phyloP scores from a whole-genome alignment of 192 early-diverging fungal species.

The Paraglomus occultum region DNA sequence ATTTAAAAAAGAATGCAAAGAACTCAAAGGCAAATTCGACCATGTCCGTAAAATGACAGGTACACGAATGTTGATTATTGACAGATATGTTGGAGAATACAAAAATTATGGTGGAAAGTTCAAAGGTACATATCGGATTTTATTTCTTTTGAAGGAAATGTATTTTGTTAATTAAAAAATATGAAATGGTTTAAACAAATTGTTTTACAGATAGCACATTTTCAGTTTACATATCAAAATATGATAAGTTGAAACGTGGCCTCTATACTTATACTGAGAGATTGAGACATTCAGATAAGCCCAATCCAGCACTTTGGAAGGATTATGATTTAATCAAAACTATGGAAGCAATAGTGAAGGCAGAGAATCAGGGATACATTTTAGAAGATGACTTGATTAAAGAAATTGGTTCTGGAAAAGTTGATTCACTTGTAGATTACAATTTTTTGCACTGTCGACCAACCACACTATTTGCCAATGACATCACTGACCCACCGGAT shows the following conservation, averaged over 20 bases:
- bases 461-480: neutral
- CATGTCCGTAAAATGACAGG: neutral
- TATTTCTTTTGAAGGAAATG: neutral
- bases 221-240: too few species aligned
- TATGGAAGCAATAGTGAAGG: neutral
- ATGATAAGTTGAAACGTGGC: too few species aligned
- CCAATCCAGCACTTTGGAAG: neutral
- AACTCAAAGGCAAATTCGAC: conserved; percentile 3
- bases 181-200: conserved; percentile 2
- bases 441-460: too few species aligned
- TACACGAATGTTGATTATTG: neutral
- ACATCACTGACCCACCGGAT: neutral
- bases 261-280: too few species aligned
- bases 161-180: neutral
- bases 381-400: neutral
- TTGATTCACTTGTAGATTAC: neutral
- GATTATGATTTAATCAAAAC: neutral
- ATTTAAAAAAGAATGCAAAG: conserved; percentile 20
- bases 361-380: conserved; percentile 1
- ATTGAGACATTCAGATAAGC: neutral
- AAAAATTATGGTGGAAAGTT: conserved; percentile 3
- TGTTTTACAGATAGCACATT: conserved; percentile 1
- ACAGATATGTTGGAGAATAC: conserved; percentile 8
- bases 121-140: neutral
- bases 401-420: neutral